phyloP scores from a whole-genome alignment of 2,329 filamentous ascomycete species.

The Chalaropsis ovoidea region DNA sequence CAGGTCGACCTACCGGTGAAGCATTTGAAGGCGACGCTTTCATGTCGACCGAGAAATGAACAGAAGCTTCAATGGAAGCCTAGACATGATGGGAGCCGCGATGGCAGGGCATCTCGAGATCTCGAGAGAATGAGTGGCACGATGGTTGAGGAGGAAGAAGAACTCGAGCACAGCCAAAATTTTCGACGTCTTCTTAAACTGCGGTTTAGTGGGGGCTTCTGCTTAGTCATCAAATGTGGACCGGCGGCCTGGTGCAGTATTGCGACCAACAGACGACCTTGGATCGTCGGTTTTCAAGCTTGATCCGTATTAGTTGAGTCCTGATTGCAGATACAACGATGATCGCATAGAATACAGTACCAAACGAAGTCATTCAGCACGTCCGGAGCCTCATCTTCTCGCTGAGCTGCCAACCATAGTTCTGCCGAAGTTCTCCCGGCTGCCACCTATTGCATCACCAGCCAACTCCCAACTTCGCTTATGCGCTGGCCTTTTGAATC shows the following conservation, averaged over 20 bases:
- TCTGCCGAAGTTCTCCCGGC: constrained; percentile 19
- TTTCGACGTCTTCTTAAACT: constrained; percentile 4
- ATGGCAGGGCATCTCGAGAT: no score
- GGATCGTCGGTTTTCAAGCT: neutral
- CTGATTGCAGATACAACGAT: neutral
- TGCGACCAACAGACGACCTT: neutral
- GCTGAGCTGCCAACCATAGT: neutral
- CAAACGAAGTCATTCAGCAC: neutral
- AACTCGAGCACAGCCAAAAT: neutral
- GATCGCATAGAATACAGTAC: neutral
- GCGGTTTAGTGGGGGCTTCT: neutral
- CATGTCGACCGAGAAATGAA: neutral
- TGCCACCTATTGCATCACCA: constrained; percentile 16
- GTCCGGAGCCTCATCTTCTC: neutral
- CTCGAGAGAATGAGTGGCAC: neutral
- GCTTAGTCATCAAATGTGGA: constrained; percentile 16
- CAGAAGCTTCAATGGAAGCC: neutral
- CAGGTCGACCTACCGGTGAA: neutral
- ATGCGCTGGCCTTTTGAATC: neutral
- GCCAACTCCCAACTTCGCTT: neutral
- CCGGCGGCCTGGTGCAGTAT: neutral
- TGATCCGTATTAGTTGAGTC: neutral
- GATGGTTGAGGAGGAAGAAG: neutral
- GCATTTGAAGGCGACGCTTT: neutral
- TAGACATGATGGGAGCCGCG: no score